A percentile compares a stretch with the other conserved stretches of the same genome.
Conservation (phyloP, 2,329 filamentous ascomycete species). For the Talaromyces sp. region DNA sequence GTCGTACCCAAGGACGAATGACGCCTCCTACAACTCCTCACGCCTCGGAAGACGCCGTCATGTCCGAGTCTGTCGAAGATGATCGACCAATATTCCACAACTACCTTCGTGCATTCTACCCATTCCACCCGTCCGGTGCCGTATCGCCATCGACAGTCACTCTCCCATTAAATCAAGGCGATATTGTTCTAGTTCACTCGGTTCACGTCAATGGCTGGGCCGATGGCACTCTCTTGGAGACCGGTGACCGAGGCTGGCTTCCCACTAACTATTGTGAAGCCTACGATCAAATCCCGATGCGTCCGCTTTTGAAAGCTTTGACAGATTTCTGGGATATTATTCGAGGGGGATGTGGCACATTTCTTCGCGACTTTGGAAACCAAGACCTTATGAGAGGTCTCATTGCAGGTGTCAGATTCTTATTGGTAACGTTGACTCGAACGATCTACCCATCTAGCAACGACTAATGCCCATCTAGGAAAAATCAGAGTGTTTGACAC, state of each 20-base stretch:
- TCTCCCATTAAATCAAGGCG: conserved; percentile 81
- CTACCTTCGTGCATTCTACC: conserved; percentile 91
- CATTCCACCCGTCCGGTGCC: conserved; percentile 77
- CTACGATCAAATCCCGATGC: conserved; percentile 86
- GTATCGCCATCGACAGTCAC: conserved; percentile 85
- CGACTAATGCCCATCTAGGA: conserved; percentile 56
- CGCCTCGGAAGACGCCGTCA: conserved; percentile 57
- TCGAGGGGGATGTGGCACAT: conserved; percentile 71
- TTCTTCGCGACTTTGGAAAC: conserved; percentile 76
- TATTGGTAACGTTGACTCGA: conserved; percentile 61
- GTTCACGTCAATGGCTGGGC: conserved; percentile 99
- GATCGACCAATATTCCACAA: conserved; percentile 77
- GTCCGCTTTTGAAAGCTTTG: conserved; percentile 77
- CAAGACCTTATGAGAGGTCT: conserved; percentile 93
- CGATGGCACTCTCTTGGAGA: conserved; percentile 83
- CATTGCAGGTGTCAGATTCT: conserved; percentile 86
- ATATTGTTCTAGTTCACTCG: conserved; percentile 90
- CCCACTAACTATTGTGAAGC: conserved; percentile 98
- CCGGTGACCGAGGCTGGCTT: conserved; percentile 88
- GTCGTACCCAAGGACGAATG: conserved; percentile 54
- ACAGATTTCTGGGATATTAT: conserved; percentile 92
- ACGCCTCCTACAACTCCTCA: conserved; percentile 76
- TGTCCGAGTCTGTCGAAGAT: conserved; percentile 44
- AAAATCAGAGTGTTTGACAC: conserved; percentile 79
- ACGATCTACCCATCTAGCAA: background rate